Evolutionary conservation across 2,329 filamentous ascomycete genomes (phyloP), one percentile per base, ranked within the genome.

Genomic region (Exserohilum rostratum): DNA sequence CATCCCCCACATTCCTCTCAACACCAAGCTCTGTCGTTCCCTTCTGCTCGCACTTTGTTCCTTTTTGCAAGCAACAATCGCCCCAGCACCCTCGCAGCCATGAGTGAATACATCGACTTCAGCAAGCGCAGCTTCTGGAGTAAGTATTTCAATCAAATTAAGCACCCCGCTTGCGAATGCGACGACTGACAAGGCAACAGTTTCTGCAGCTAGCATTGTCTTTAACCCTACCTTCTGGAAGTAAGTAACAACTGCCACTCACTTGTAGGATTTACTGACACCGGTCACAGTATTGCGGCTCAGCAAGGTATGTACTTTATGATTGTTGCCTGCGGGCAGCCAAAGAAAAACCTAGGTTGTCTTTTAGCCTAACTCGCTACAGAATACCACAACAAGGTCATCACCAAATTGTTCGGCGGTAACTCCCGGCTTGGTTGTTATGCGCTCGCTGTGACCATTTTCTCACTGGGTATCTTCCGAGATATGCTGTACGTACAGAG

Each of bases 141-240:
- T 82, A 67, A 57, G 78, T 75, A 42, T 43, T 31, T 20, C 17
- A 9, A 46, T 29, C 10, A 17, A 37, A 27, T 13, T 18, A 38
- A 20, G 25, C 40, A 25, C 22, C 35, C 22, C 12, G 40, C 47
- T 44, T 17, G 30, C 22, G 25, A 37, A 51, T 31, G 48, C 47
- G 48, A 50, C 34, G 15, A 35, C 52, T 54, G 22, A 45, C 43
- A 20, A 31, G 27, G 39, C 43, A 27, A 63, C 59, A 96, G 93
- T 95, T 65, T 90, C 91, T 65, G 90, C 88, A 43, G 83, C 82
- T 51, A 85, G 90, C 48, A 96, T 99, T 78, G 84, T 88, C 44
- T 98, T 99, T 79, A 99, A 99, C 78, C 95, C 95, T 18, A 88
- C 95, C n/a, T 98, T 97, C 78, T 99, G 95, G 95, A 99, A 99